A percentile compares a stretch with the other conserved stretches of the same genome.
phyloP scores from a whole-genome alignment of 805 yeast species.

The Kodamaea fukazawae region DNA sequence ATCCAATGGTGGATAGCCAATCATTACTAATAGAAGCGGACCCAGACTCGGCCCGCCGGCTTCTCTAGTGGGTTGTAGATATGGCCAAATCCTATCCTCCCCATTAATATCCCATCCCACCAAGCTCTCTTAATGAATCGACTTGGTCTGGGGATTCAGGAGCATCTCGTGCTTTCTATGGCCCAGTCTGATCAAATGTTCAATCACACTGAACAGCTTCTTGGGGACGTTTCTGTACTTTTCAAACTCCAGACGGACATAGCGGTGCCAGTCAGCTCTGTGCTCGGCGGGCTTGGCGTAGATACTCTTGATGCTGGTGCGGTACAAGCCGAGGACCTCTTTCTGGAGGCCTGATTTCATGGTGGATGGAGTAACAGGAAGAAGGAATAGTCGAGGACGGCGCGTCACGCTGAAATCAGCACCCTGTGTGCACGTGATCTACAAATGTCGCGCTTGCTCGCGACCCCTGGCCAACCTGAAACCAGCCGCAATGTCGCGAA shows the following conservation, averaged over 20 bases:
- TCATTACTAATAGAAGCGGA: no score
- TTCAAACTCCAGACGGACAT: constrained; percentile 59
- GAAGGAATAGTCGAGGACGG: no score
- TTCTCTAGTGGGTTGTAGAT: no score
- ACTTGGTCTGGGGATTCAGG: constrained; percentile 66
- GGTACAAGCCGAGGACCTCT: constrained; percentile 50
- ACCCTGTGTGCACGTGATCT: no score
- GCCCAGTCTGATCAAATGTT: constrained; percentile 78
- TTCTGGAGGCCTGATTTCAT: constrained; percentile 43
- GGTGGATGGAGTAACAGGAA: no score
- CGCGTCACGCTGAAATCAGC: no score
- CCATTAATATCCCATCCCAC: no score
- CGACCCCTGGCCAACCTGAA: neutral
- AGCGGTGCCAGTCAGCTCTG: constrained; percentile 42
- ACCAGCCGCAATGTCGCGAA: neutral
- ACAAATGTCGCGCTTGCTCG: no score
- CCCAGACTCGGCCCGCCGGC: no score
- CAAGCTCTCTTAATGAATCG: constrained; percentile 52
- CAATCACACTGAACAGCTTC: constrained; percentile 82
- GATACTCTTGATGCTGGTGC: constrained; percentile 45
- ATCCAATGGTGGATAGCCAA: no score
- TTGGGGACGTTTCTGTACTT: constrained; percentile 58
- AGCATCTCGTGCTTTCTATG: constrained; percentile 68
- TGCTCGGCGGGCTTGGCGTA: constrained; percentile 48
- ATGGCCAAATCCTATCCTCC: no score